These are phyloP conservation scores for Isatis tinctoria DNA, from an alignment of 345 rosid species.

Conservation along the genomic window DNA sequence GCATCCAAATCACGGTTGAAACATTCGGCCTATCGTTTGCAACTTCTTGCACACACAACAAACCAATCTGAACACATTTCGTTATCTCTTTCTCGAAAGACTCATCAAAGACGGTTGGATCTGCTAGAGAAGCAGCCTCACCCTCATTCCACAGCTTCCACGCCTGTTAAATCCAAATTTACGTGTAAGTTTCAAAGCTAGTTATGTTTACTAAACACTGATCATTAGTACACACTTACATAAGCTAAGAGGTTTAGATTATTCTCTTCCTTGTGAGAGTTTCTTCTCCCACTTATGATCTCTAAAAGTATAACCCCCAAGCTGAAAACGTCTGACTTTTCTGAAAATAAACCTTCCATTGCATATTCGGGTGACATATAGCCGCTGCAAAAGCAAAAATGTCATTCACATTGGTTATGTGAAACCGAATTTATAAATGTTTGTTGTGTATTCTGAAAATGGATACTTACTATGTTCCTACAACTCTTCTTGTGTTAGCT, in stretches of 20 bases:
- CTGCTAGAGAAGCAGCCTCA: slow-evolving; percentile 19
- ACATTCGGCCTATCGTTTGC: slow-evolving; percentile 42
- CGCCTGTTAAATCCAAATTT: slow-evolving; percentile 28
- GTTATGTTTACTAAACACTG: background rate
- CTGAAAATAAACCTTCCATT: slow-evolving; percentile 40
- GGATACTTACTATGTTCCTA: slow-evolving; percentile 43
- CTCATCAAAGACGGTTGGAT: slow-evolving; percentile 19
- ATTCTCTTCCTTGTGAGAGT: slow-evolving; percentile 31
- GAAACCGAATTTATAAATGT: background rate
- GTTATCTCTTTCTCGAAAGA: slow-evolving; percentile 20
- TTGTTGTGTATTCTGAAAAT: background rate
- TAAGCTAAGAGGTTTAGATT: slow-evolving; percentile 28
- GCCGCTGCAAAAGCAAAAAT: slow-evolving; percentile 29
- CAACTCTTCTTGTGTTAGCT: slow-evolving; percentile 43
- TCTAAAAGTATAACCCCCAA: slow-evolving; percentile 44
- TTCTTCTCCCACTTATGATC: slow-evolving; percentile 39
- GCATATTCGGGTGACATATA: slow-evolving; percentile 55
- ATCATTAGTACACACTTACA: slow-evolving; percentile 28
- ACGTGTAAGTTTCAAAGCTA: background rate
- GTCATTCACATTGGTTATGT: background rate
- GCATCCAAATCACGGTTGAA: slow-evolving; percentile 33
- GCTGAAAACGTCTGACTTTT: slow-evolving; percentile 46
- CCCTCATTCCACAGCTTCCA: slow-evolving; percentile 38
- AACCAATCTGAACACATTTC: slow-evolving; percentile 38
- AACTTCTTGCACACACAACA: slow-evolving; percentile 41